Conservation (phyloP, 2,329 filamentous ascomycete species). For the Graphiopsis chlorocephala region DNA sequence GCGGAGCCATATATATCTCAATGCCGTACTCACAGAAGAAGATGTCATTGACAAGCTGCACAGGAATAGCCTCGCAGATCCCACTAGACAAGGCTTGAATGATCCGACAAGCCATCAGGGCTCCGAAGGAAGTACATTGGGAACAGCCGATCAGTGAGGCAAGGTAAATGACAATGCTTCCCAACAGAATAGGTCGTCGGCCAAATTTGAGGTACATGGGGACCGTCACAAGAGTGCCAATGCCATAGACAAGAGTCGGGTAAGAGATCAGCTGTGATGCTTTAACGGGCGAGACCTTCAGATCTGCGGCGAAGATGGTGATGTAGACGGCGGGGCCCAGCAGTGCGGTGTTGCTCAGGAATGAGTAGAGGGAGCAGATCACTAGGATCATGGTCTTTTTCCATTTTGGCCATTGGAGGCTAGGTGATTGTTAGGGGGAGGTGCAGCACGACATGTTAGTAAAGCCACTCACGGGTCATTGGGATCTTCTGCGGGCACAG, state of each 20-base stretch:
- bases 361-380: constrained; percentile 55
- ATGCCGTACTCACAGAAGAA: constrained; percentile 35
- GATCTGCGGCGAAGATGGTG: constrained; percentile 52
- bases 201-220: constrained; percentile 41
- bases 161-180: constrained; percentile 42
- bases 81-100: constrained; percentile 45
- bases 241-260: constrained; percentile 59
- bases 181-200: constrained; percentile 43
- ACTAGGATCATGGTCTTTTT: constrained; percentile 59
- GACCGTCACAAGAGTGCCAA: constrained; percentile 55
- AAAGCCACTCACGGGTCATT: constrained; percentile 52
- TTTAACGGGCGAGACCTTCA: constrained; percentile 49
- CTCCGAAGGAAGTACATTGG: constrained; percentile 39
- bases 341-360: constrained; percentile 57
- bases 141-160: constrained; percentile 44
- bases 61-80: constrained; percentile 47
- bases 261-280: constrained; percentile 60
- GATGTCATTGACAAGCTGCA: constrained; percentile 49
- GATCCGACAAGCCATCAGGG: constrained; percentile 43
- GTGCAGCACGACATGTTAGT: constrained; percentile 1
- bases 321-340: constrained; percentile 60
- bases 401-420: constrained; percentile 49
- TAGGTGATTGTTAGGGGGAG: neutral
- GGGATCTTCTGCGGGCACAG: constrained; percentile 59
- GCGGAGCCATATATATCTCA: neutral